Conservation (phyloP, 2,329 filamentous ascomycete genomes). For the Ascochyta rabiei region DNA sequence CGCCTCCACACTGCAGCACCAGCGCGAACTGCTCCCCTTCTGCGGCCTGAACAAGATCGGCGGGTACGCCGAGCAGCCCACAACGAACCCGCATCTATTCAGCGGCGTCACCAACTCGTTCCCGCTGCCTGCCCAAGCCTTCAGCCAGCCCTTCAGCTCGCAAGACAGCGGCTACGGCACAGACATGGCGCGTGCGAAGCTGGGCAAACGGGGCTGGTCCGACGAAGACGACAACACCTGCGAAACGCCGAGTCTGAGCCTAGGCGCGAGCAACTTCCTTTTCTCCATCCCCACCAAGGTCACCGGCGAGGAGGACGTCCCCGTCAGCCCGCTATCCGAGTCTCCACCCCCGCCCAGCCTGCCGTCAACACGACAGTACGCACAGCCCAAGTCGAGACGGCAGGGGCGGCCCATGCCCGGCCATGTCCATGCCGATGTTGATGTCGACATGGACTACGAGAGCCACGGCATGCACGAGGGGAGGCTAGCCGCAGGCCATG, state of each 20-base stretch:
- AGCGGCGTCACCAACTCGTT: conserved; percentile 42
- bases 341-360: conserved; percentile 28
- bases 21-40: conserved; percentile 75
- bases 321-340: conserved; percentile 44
- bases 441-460: conserved; percentile 32
- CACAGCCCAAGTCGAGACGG: conserved; percentile 36
- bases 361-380: conserved; percentile 32
- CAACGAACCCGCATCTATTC: conserved; percentile 43
- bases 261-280: conserved; percentile 28
- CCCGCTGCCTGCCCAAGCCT: conserved; percentile 42
- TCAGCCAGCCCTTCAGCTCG: conserved; percentile 40
- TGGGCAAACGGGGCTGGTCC: conserved; percentile 52
- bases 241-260: conserved; percentile 18
- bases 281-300: conserved; percentile 29
- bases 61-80: conserved; percentile 67
- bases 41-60: conserved; percentile 80
- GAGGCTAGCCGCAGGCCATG: conserved; percentile 43
- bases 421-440: conserved; percentile 19
- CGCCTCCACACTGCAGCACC: conserved; percentile 31
- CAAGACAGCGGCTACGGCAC: conserved; percentile 39
- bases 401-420: conserved; percentile 16
- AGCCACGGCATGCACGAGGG: conserved; percentile 40
- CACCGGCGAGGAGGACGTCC: conserved; percentile 39
- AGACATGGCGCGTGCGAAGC: conserved; percentile 29
- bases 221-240: conserved; percentile 39